Conservation (phyloP, 2,329 filamentous ascomycete species). For the Trichoderma pleuroti region DNA sequence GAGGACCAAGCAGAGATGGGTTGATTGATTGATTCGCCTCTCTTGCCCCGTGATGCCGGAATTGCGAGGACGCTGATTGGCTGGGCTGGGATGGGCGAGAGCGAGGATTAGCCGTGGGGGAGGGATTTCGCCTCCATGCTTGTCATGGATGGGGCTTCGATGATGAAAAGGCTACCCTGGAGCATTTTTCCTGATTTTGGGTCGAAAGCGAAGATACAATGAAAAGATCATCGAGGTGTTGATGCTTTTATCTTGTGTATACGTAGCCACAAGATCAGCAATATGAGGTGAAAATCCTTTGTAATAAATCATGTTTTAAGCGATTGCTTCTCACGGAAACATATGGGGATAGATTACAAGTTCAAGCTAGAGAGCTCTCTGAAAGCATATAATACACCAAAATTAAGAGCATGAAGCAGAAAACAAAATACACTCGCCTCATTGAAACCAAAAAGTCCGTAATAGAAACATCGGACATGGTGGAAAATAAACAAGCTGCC, state of each 20-base stretch:
- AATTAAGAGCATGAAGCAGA: neutral
- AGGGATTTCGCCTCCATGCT: neutral
- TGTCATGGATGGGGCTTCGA: neutral
- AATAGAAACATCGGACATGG: neutral
- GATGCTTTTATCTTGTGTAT: neutral
- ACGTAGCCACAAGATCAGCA: accelerated
- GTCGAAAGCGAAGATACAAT: neutral
- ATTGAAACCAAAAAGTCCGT: neutral
- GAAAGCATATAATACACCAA: neutral
- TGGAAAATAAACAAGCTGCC: neutral
- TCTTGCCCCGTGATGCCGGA: conserved; percentile 25
- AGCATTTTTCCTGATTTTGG: neutral
- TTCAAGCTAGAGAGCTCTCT: accelerated
- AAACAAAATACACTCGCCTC: neutral
- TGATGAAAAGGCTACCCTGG: neutral
- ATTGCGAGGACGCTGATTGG: conserved; percentile 34
- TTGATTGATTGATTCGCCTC: conserved; percentile 29
- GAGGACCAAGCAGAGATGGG: neutral
- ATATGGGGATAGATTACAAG: neutral
- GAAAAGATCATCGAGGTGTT: neutral
- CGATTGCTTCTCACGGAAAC: neutral
- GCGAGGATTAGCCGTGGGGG: conserved; percentile 32
- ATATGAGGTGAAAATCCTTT: neutral
- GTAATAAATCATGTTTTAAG: neutral
- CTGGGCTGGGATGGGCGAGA: neutral